Evolutionary conservation across 1,284 basidiomycete species (phyloP), one percentile per base, ranked within the genome.

Genomic region (Fomitopsis pinicola): DNA sequence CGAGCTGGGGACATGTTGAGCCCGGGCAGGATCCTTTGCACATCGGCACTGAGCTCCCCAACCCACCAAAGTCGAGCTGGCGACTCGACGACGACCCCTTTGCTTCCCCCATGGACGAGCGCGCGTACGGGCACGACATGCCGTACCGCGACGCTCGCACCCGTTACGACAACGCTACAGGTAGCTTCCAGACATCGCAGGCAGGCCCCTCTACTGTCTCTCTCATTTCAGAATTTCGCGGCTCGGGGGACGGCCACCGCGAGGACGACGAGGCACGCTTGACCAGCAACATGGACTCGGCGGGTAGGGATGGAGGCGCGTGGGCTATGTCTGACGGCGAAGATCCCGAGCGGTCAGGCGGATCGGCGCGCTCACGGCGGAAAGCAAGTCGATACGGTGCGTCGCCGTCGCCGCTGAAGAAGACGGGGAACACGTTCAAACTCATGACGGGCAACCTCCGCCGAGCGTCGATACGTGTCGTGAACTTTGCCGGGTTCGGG

Each of bases 401-500:
- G 0, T 71, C 80, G 0, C 77, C 83, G 19, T 86, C 86, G 0
- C 82, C 86, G 1, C 69, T 88, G 42, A 83, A 82, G 66, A 83
- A 78, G 67, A 85, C 86, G 3, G 82, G 82, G 1, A 80, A 80
- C 6, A 82, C 80, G 14, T 74, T 91, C 55, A 83, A 81, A 66
- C 78, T 78, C 30, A 80, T 91, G 53, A 83, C 84, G 36, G 79
- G 80, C 59, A 85, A 78, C 62, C 65, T 95, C 6, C 79, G 86
- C n/a, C 80, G 89, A 17, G 85, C 87, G 50, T 94, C 92, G 38
- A 74, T 91, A 57, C 85, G 95, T 22, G 93, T 97, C 17, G 93
- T 94, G 42, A 94, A 94, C 71, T 75, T 95, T 55, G 87, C 86
- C 42, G 86, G 86, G 5, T 77, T 77, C n/a, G 84, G 83, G 0